Evolutionary conservation across 345 rosid genomes (phyloP).

Genomic region (Conringia planisiliqua): DNA sequence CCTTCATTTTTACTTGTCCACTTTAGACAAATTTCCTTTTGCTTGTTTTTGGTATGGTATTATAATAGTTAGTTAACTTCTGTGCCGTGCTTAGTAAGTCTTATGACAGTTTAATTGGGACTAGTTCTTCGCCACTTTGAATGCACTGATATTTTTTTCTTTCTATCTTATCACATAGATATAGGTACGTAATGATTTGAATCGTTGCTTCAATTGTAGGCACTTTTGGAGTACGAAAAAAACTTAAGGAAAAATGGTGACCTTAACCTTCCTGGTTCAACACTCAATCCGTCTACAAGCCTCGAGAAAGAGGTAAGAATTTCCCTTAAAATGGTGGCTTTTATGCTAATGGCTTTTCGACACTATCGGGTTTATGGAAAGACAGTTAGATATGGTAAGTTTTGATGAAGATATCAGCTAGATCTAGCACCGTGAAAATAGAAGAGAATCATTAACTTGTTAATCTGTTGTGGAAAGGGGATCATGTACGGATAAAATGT

Average conservation of each 20-base stretch:
- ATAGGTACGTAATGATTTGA: not conserved
- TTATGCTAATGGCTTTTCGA: constrained; percentile 10
- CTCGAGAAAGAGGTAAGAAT: constrained; percentile 68
- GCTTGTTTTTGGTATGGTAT: constrained; percentile 11
- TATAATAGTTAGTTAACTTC: constrained; percentile 5
- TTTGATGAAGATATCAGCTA: not conserved
- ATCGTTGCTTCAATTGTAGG: constrained; percentile 44
- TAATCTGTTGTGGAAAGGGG: not conserved
- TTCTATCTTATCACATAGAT: not conserved
- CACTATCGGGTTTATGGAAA: constrained; percentile 1
- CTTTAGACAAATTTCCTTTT: not conserved
- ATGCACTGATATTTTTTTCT: not conserved
- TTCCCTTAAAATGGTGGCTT: not conserved
- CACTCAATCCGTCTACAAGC: constrained; percentile 45
- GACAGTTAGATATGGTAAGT: not conserved
- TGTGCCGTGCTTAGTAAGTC: constrained; percentile 8
- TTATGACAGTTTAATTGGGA: not conserved
- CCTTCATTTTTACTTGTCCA: constrained; percentile 7
- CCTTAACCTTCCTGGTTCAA: constrained; percentile 63
- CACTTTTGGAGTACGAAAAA: constrained; percentile 86
- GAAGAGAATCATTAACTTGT: not conserved
- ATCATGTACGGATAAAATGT: not conserved
- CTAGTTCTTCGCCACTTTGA: not conserved
- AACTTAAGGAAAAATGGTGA: constrained; percentile 61
- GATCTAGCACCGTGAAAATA: not conserved